Base-by-base conservation (phyloP, 2,329 filamentous ascomycete species). In the Madurella fahalii region DNA sequence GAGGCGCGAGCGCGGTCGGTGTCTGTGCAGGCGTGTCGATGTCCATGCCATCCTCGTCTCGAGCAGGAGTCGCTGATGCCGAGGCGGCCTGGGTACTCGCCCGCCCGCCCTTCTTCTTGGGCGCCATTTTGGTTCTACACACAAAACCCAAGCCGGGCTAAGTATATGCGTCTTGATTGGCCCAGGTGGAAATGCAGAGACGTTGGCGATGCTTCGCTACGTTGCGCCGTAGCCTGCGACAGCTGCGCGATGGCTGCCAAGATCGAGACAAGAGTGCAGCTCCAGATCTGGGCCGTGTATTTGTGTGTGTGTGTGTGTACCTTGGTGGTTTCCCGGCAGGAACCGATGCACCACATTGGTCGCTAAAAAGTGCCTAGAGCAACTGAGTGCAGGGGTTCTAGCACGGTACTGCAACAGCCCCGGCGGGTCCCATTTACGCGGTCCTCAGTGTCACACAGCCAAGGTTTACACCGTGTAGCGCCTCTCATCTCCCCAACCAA, bases 31-130 rank as follows among this genome's bases (percentile, higher is more conserved):
- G 79, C 5, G 79, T 79, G 68, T 81, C 82, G 59, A 82, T 68
- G 52, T 80, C 81, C 80, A 82, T 84, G 20, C 76, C 72, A 70
- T 86, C 83, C 54, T 84, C 81, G 63, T 84, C 79, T 61, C 70
- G 67, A 46, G 70, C 67, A 8, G 75, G 72, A 13, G 77, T 76
- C 9, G 78, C 70, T 2, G 69, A 37, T 15, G 34, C 34, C 13
- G 34, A 37, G 34, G 34, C 65, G 31, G 71, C 69, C 11, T 69
- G 64, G 47, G 59, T 65, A 40, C 71, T 71, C 40, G 70, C 70
- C 46, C 74, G 90, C 74, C 78, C 81, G 1, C 86, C 87, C 3
- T 73, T 89, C 52, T 79, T 93, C 52, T 72, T 95, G 0, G 81
- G 81, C 30, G 80, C 80, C 55, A 84, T 92, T 9, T 37, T 37